phyloP scores from a whole-genome alignment of 2,329 filamentous ascomycete species.

The Botrytis fragariae region DNA sequence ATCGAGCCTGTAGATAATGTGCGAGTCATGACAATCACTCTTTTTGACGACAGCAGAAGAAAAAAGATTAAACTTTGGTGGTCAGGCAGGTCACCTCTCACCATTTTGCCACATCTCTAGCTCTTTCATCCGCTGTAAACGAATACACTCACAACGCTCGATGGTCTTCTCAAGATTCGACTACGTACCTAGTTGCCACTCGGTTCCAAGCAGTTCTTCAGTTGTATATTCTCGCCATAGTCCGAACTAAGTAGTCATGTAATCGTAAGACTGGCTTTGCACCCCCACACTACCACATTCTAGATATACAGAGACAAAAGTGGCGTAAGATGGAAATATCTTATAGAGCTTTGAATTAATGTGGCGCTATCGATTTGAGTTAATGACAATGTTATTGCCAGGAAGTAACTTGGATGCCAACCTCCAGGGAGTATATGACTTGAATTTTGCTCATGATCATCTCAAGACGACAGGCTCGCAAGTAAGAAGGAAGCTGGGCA shows the following conservation, averaged over 20 bases:
- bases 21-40: neutral
- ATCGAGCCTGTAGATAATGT: neutral
- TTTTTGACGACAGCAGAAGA: neutral
- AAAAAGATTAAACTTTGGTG: neutral
- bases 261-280: neutral
- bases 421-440: neutral
- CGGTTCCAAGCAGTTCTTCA: neutral
- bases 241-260: neutral
- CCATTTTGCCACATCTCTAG: neutral
- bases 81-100: neutral
- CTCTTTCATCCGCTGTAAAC: neutral
- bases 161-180: neutral
- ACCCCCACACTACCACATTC: neutral
- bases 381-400: neutral
- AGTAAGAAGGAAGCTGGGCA: neutral
- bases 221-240: neutral
- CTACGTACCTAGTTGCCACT: neutral
- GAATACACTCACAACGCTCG: neutral
- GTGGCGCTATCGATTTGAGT: neutral
- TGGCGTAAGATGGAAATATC: neutral
- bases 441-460: neutral
- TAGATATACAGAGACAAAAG: neutral
- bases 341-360: neutral
- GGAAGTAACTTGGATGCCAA: neutral
- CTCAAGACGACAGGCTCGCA: neutral